phyloP scores from a whole-genome alignment of 306 rosid species.

The Casuarina glauca region DNA sequence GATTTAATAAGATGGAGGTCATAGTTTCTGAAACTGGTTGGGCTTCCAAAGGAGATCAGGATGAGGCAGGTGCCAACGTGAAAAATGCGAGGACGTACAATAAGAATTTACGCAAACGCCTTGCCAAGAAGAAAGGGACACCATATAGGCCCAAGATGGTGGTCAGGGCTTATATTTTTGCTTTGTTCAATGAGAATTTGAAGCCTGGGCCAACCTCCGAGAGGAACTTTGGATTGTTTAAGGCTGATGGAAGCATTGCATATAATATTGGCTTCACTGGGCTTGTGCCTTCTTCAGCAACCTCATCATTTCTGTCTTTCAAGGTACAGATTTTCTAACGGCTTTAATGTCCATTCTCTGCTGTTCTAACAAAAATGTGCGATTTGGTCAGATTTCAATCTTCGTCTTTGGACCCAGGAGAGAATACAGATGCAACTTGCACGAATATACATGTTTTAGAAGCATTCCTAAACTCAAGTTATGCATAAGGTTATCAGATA shows the following conservation, averaged over 20 bases:
- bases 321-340: slow-evolving; percentile 43
- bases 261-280: slow-evolving; percentile 88
- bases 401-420: too few species aligned
- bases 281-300: slow-evolving; percentile 62
- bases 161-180: slow-evolving; percentile 74
- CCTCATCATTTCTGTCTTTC: slow-evolving; percentile 62
- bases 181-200: slow-evolving; percentile 88
- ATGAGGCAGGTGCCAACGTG: slow-evolving; percentile 66
- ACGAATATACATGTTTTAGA: too few species aligned
- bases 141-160: slow-evolving; percentile 72
- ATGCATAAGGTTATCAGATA: too few species aligned
- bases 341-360: too few species aligned
- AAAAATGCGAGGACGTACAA: slow-evolving; percentile 72
- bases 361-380: too few species aligned
- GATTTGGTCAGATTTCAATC: too few species aligned
- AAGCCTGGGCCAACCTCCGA: slow-evolving; percentile 91
- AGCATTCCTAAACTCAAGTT: too few species aligned
- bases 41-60: slow-evolving; percentile 77
- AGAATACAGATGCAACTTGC: too few species aligned
- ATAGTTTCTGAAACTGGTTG: slow-evolving; percentile 93
- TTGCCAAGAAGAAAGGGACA: slow-evolving; percentile 80
- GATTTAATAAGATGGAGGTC: slow-evolving; percentile 68
- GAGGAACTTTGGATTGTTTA: slow-evolving; percentile 91
- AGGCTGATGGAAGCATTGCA: slow-evolving; percentile 86
- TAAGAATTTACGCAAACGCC: slow-evolving; percentile 50